A percentile compares a stretch with the other conserved stretches of the same genome.
These are phyloP conservation scores for Mycothermus thermophilus DNA, from an alignment of 495 filamentous ascomycete species.

Conservation along the genomic window DNA sequence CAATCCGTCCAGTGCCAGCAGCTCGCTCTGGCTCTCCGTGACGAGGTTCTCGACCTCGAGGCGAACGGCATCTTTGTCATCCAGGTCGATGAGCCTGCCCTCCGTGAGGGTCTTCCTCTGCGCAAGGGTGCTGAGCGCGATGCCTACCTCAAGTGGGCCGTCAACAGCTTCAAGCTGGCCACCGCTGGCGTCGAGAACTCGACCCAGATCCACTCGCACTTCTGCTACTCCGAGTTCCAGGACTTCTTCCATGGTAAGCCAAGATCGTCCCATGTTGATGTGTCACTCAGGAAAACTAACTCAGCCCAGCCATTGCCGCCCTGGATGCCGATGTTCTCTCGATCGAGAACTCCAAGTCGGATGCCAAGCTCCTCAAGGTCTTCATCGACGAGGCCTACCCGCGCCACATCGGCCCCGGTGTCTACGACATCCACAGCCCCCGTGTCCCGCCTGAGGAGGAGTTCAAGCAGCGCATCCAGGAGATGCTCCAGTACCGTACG, in stretches of 20 bases:
- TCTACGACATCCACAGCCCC: constrained; percentile 98
- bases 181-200: constrained; percentile 80
- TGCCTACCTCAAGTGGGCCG: constrained; percentile 91
- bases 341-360: constrained; percentile 99
- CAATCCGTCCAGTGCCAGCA: constrained; percentile 98
- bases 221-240: constrained; percentile 99
- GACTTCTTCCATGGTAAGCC: constrained; percentile 78
- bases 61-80: constrained; percentile 91
- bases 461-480: constrained; percentile 90
- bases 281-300: not conserved
- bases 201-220: constrained; percentile 99
- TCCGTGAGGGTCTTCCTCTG: constrained; percentile 97
- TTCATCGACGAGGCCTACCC: constrained; percentile 95
- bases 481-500: constrained; percentile 92
- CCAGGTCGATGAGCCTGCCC: constrained; percentile 97
- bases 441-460: constrained; percentile 90
- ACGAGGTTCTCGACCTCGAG: constrained; percentile 97
- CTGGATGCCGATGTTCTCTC: constrained; percentile 94
- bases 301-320: constrained; percentile 63
- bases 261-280: not conserved
- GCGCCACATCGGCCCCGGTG: constrained; percentile 93
- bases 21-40: constrained; percentile 91
- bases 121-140: constrained; percentile 82
- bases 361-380: constrained; percentile 96
- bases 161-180: constrained; percentile 89